Evolutionary conservation across 192 early-diverging fungal species (phyloP), one percentile per base, ranked within the genome.

Genomic region (Lobosporangium transversale): DNA sequence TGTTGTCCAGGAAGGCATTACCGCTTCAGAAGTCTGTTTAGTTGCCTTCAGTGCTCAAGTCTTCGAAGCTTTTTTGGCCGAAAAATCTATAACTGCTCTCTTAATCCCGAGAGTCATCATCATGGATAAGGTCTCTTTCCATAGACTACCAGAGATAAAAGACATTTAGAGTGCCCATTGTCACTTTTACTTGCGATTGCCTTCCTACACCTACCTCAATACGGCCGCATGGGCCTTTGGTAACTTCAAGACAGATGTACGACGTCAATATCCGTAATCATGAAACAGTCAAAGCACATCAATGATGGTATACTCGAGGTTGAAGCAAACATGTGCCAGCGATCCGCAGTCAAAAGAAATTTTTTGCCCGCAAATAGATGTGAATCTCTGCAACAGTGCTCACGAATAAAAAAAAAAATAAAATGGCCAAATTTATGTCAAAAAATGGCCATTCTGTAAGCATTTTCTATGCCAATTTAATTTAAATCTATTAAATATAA

Each of bases 181-280:
- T 15, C 59, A 50, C 48, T 36, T 33, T 32, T 33, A 50, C 26
- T 47, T 62, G 14, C 26, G 31, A 26, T 33, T 50, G 21, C 44
- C 59, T 61, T 45, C 58, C 31, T 61, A 61, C 47, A 61, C 44
- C 30, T 45, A 61, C 23, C 58, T 61, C 31, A 61, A 61, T 33
- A 45, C 58, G 20, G 43, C 44, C n/a, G 58, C 47, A 24, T 49
- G 44, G n/a, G 47, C 49, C 2, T 61, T 61, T 31, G 49, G 58
- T 32, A 49, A 45, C 33, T 30, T 49, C 31, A 60, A 61, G 58
- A 61, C 47, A 24, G 44, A 61, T 61, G 58, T 61, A 27, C n/a
- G n/a, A n/a, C 58, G 47, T 18, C 43, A 61, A 32, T 43, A 61
- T 18, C 18, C 20, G 47, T n/a, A 18, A 50, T 20, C 44, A 43